Evolutionary conservation across 1,139 yeast species (phyloP).

Genomic region (Magnusiomyces starmeri): DNA sequence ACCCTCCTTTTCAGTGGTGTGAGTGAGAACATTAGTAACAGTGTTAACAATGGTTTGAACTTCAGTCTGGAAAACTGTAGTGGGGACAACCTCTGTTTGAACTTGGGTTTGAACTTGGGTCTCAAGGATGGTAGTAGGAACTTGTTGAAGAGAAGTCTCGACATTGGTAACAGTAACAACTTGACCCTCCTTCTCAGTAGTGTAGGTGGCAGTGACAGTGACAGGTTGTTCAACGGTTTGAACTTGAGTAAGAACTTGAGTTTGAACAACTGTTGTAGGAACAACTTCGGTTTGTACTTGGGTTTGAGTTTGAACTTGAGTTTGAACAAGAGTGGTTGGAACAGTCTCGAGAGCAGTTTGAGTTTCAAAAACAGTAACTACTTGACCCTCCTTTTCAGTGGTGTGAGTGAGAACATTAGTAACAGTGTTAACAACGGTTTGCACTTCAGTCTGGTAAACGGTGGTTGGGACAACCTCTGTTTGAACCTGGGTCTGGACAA

Average conservation of each 20-base stretch:
- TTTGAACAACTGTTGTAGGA: conserved; percentile 4
- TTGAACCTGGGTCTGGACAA: neutral
- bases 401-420: conserved; percentile 3
- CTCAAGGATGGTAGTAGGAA: neutral
- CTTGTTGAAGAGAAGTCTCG: neutral
- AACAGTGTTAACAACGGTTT: conserved; percentile 3
- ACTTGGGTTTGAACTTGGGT: neutral
- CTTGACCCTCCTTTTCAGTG: conserved; percentile 2
- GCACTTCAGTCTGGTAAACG: neutral
- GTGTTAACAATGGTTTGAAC: neutral
- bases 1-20: neutral
- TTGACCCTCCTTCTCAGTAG: neutral
- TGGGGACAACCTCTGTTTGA: neutral
- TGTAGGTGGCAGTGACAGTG: neutral
- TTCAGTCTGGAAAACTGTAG: neutral
- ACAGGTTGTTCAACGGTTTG: conserved; percentile 2
- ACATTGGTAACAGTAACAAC: neutral
- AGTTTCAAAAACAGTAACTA: neutral
- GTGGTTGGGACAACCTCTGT: neutral
- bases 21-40: neutral
- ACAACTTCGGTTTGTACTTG: neutral
- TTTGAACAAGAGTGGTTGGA: conserved; percentile 5
- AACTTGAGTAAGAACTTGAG: neutral
- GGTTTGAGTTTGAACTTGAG: neutral
- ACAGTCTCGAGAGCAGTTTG: neutral